Conservation (phyloP, 768 basidiomycete species). For the Solioccasus polychromus region DNA sequence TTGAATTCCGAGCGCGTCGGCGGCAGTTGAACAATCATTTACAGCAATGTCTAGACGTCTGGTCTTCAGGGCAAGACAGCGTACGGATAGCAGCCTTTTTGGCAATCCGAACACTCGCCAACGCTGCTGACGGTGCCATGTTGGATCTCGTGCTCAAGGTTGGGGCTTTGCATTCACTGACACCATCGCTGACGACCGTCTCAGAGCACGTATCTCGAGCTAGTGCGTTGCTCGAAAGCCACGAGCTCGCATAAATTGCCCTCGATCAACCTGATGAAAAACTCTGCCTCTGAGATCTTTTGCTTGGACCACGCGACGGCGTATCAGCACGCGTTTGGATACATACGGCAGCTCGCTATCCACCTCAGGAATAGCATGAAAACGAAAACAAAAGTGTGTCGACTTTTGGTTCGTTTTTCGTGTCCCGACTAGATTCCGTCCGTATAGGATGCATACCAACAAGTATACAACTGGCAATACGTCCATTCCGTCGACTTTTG, state of each 20-base stretch:
- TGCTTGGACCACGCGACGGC: constrained; percentile 67
- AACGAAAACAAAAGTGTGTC: constrained; percentile 70
- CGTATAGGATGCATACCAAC: constrained; percentile 79
- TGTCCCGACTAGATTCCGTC: constrained; percentile 6
- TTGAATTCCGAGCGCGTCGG: background rate
- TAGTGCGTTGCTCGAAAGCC: constrained; percentile 80
- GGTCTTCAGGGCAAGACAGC: constrained; percentile 79
- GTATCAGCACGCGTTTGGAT: constrained; percentile 95
- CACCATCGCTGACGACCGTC: background rate
- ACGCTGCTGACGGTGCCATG: constrained; percentile 74
- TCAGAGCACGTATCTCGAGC: constrained; percentile 83
- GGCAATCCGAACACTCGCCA: constrained; percentile 76
- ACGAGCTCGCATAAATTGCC: constrained; percentile 88
- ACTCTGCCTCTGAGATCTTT: constrained; percentile 92
- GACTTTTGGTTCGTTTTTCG: background rate
- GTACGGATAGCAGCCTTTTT: constrained; percentile 85
- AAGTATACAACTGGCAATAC: constrained; percentile 99
- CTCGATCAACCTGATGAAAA: constrained; percentile 95
- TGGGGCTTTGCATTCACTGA: background rate
- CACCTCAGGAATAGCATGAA: constrained; percentile 92
- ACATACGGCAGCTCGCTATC: constrained; percentile 92
- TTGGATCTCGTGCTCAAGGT: constrained; percentile 88
- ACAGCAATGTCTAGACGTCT: constrained; percentile 79
- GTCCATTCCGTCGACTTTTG: constrained; percentile 96
- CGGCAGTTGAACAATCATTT: background rate